A percentile compares a stretch with the other conserved stretches of the same genome.
Evolutionary conservation across 2,329 filamentous ascomycete species (phyloP).

Genomic region (Aspergillus japonicus): DNA sequence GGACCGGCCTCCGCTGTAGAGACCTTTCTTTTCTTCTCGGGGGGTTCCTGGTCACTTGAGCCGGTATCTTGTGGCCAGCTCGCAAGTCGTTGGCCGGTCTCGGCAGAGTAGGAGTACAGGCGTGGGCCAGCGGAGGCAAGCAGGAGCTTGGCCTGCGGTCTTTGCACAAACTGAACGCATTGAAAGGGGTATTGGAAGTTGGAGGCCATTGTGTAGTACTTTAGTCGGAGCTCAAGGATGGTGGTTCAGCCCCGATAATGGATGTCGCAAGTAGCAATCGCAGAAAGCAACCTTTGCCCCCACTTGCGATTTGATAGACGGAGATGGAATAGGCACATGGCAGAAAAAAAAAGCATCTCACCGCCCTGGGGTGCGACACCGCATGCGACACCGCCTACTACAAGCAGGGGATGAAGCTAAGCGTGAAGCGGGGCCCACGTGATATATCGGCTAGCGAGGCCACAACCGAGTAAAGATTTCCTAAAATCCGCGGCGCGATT

Average conservation of each 20-base stretch:
- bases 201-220: constrained; percentile 29
- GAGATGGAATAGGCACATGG: neutral
- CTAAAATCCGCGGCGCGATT: constrained; percentile 21
- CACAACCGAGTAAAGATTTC: constrained; percentile 34
- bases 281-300: neutral
- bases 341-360: neutral
- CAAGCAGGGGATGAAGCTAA: neutral
- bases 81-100: constrained; percentile 59
- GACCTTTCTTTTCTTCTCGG: constrained; percentile 47
- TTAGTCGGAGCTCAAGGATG: neutral
- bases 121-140: constrained; percentile 72
- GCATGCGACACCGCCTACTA: neutral
- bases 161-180: constrained; percentile 50
- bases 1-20: constrained; percentile 29
- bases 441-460: constrained; percentile 40
- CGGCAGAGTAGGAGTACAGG: constrained; percentile 65
- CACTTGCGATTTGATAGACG: neutral
- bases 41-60: constrained; percentile 37
- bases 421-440: constrained; percentile 27
- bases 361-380: neutral
- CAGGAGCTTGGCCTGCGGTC: constrained; percentile 47
- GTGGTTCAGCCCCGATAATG: neutral
- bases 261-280: neutral
- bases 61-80: constrained; percentile 54
- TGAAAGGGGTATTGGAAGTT: constrained; percentile 59